A percentile compares a stretch with the other conserved stretches of the same genome.
Conservation (phyloP, 768 basidiomycete species). For the Pisolithus albus region DNA sequence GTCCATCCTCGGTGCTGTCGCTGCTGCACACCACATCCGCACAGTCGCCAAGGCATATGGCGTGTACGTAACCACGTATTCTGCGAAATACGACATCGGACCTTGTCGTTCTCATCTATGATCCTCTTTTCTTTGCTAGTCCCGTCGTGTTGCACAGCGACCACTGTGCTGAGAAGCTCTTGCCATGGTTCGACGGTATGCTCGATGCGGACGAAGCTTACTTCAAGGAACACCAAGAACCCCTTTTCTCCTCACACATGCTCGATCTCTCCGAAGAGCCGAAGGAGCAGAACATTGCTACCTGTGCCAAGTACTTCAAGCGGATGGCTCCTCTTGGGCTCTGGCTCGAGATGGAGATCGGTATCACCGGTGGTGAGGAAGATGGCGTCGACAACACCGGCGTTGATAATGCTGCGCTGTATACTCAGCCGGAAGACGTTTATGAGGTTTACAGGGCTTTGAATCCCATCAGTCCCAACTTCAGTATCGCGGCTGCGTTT, state of each 20-base stretch:
- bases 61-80: constrained; percentile 52
- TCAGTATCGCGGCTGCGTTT: constrained; percentile 96
- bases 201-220: constrained; percentile 92
- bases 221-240: constrained; percentile 80
- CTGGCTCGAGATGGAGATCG: constrained; percentile 99
- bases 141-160: constrained; percentile 98
- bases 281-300: constrained; percentile 91
- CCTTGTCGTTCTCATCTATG: neutral
- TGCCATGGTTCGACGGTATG: constrained; percentile 99
- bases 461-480: constrained; percentile 79
- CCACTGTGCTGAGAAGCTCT: constrained; percentile 96
- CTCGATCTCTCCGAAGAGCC: constrained; percentile 92
- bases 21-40: constrained; percentile 89
- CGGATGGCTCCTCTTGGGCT: constrained; percentile 87
- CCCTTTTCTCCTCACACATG: constrained; percentile 97
- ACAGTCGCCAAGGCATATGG: constrained; percentile 86
- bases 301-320: constrained; percentile 90
- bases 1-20: constrained; percentile 85
- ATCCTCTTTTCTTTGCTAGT: constrained; percentile 31
- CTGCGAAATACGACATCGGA: neutral
- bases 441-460: constrained; percentile 87
- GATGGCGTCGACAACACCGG: constrained; percentile 98
- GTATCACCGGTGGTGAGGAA: constrained; percentile 99
- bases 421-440: constrained; percentile 97
- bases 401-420: constrained; percentile 88